Evolutionary conservation across 306 rosid species (phyloP).

Genomic region (Corylus americana): DNA sequence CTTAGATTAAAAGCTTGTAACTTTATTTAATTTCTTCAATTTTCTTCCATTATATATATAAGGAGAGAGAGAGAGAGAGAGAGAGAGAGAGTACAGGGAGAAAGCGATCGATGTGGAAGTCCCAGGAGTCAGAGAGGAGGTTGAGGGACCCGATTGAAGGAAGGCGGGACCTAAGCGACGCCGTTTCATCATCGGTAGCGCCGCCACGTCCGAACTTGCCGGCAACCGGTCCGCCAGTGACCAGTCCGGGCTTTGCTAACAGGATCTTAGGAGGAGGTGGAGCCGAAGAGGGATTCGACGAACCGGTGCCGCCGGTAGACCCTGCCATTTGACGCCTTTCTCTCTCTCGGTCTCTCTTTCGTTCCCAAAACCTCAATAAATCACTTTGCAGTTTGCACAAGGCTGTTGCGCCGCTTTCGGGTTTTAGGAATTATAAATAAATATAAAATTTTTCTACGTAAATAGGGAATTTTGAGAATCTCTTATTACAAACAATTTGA

Average conservation of each 20-base stretch:
- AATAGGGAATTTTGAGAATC: no score
- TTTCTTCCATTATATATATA: not conserved
- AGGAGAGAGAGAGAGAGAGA: not conserved
- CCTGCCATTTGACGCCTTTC: not conserved
- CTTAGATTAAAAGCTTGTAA: no score
- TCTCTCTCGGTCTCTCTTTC: not conserved
- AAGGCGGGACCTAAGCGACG: conserved; percentile 68
- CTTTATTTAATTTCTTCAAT: not conserved
- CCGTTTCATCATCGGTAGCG: conserved; percentile 59
- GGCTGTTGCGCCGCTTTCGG: no score
- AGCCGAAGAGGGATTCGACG: conserved; percentile 50
- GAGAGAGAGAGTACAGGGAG: conserved; percentile 58
- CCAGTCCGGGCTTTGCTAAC: conserved; percentile 74
- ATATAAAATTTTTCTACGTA: no score
- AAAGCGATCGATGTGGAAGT: conserved; percentile 87
- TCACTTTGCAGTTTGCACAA: no score
- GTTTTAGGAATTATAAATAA: no score
- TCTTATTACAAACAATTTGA: no score
- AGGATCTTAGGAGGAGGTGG: conserved; percentile 72
- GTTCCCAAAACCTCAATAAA: not conserved
- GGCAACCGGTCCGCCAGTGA: conserved; percentile 52
- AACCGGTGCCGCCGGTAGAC: conserved; percentile 29
- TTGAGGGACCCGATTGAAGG: conserved; percentile 86
- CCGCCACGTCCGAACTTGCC: conserved; percentile 61
- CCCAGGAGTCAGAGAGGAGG: conserved; percentile 92